Conservation (phyloP, 305 asterid species). For the Vinca major region DNA sequence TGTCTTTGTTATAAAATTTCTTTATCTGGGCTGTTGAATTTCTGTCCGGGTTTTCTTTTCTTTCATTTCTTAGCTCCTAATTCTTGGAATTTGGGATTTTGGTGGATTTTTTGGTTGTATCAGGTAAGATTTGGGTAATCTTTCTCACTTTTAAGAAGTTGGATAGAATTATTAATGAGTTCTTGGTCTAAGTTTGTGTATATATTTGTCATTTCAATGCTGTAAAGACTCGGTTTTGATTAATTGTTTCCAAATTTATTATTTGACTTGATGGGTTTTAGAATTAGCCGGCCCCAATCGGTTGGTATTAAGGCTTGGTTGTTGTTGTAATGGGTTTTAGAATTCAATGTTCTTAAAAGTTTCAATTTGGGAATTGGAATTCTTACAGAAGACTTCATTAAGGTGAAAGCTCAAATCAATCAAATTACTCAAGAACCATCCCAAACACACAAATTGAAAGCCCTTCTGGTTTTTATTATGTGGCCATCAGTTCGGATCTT, state of each 20-base stretch:
- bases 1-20: no score
- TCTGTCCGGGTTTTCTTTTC: not conserved
- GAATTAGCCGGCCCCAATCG: no score
- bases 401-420: no score
- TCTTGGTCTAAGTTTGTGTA: not conserved
- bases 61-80: not conserved
- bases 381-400: no score
- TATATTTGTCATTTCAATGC: not conserved
- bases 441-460: not conserved
- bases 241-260: not conserved
- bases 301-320: no score
- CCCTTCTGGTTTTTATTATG: not conserved
- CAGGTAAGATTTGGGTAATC: slow-evolving; percentile 20
- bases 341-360: not conserved
- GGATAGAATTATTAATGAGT: not conserved
- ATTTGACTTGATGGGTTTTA: not conserved
- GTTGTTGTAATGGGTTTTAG: not conserved
- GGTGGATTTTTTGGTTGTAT: slow-evolving; percentile 9
- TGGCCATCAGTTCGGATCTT: no score
- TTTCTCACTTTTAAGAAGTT: not conserved
- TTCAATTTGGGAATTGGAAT: not conserved
- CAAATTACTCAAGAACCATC: not conserved
- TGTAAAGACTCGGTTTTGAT: slow-evolving; percentile 1
- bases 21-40: no score
- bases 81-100: not conserved